Percentiles rank a stretch among this genome's conserved stretches.
Evolutionary conservation across 2,329 filamentous ascomycete genomes (phyloP).

Genomic region (Cadophora sp.): DNA sequence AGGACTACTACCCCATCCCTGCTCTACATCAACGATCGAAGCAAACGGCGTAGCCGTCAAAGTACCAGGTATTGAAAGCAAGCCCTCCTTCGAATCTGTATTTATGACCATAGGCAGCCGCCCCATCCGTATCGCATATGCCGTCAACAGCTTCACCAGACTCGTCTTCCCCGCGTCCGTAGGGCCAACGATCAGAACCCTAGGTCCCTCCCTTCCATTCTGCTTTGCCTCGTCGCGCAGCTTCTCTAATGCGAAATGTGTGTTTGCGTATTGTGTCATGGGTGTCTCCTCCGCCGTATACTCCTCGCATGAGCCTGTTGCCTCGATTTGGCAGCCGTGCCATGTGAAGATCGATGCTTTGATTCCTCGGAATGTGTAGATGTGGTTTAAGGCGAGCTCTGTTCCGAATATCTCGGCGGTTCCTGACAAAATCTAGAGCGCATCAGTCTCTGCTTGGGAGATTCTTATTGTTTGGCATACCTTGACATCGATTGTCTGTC

Average conservation of each 20-base stretch:
- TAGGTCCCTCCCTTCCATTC: slow-evolving; percentile 66
- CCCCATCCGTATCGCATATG: slow-evolving; percentile 78
- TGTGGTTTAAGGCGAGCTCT: slow-evolving; percentile 81
- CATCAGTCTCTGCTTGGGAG: slow-evolving; percentile 44
- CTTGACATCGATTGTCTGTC: slow-evolving; percentile 58
- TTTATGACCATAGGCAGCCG: slow-evolving; percentile 84
- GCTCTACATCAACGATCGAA: slow-evolving; percentile 85
- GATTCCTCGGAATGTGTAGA: slow-evolving; percentile 80
- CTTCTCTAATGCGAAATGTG: slow-evolving; percentile 85
- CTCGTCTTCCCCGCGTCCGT: slow-evolving; percentile 84
- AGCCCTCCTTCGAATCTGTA: slow-evolving; percentile 80
- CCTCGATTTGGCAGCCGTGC: slow-evolving; percentile 86
- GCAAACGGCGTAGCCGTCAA: slow-evolving; percentile 87
- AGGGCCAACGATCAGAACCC: slow-evolving; percentile 84
- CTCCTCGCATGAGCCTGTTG: slow-evolving; percentile 64
- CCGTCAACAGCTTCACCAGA: slow-evolving; percentile 76
- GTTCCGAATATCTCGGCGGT: slow-evolving; percentile 95
- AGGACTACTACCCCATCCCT: slow-evolving; percentile 88
- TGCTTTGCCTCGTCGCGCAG: slow-evolving; percentile 68
- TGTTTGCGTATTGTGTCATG: slow-evolving; percentile 80
- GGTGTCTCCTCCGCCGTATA: slow-evolving; percentile 81
- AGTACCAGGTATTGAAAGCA: slow-evolving; percentile 80
- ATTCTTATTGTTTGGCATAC: slow-evolving; percentile 45
- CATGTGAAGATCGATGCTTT: slow-evolving; percentile 93
- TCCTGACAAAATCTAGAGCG: slow-evolving; percentile 72